Base-by-base conservation (phyloP, 2,329 filamentous ascomycete genomes). In the Sclerotinia nivalis region DNA sequence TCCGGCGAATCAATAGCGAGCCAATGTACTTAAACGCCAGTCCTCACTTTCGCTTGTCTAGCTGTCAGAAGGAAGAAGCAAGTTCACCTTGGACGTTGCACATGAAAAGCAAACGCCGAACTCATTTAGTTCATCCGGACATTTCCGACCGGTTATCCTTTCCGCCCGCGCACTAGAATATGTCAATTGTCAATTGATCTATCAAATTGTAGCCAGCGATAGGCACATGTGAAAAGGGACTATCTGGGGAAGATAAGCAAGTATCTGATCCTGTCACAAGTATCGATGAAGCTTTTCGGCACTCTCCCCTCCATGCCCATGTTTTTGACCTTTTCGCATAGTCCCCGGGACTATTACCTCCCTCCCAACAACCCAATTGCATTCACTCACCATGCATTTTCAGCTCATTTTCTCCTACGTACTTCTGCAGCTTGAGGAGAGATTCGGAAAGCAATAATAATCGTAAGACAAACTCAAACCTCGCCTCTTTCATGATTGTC, bases 31-130 rank as follows among this genome's bases (percentile, higher is more conserved):
- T 40, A 40, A n/a, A 34, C 47, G 61, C 34, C 15, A 40, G 22
- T 64, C 15, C 22, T 37, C 18, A 37, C 55, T 34, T 34, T 18
- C 52, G 6, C 52, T 34, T 18, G 28, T 31, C 43, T 62, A 49
- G 28, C 31, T 34, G 31, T 50, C 45, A 62, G 22, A 62, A 65
- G 34, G 12, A 65, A 43, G 47, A 65, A 52, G 34, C n/a, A 43
- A 65, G 31, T 15, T 43, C 2, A 52, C 15, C 40, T 52, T 50
- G n/a, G 34, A 65, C 18, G 47, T 65, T 52, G 31, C 49, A 65
- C 61, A n/a, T 13, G 31, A 28, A 28, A 40, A 65, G n/a, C 61
- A 65, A 65, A 65, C 61, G 61, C 61, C 61, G 61, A 65, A 43
- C 60, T 52, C 28, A 50, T 52, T 64, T 64, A 22, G 60, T 52